Percentiles rank a stretch among this genome's conserved stretches.
phyloP scores from a whole-genome alignment of 1,139 yeast genomes.

The Magnusiomyces suaveolens region DNA sequence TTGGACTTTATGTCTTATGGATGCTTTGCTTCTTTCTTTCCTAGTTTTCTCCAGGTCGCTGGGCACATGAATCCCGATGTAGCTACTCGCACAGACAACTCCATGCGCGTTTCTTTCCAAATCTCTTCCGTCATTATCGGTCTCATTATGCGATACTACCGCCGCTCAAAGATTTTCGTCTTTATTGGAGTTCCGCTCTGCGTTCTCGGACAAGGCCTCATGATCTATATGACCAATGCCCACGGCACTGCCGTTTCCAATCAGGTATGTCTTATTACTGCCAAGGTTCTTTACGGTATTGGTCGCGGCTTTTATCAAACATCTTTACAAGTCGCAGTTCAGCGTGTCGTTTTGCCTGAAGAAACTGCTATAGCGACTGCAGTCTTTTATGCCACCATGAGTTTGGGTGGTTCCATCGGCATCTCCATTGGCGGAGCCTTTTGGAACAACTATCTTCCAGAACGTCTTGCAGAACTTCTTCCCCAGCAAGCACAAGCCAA shows the following conservation, averaged over 20 bases:
- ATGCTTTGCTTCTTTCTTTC: slow-evolving; percentile 11
- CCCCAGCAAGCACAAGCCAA: slow-evolving; percentile 14
- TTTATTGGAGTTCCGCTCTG: slow-evolving; percentile 13
- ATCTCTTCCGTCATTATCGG: slow-evolving; percentile 14
- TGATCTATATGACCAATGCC: slow-evolving; percentile 12
- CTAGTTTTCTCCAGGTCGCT: slow-evolving; percentile 14
- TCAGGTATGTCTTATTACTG: slow-evolving; percentile 15
- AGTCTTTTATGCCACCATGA: slow-evolving; percentile 19
- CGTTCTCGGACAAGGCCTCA: slow-evolving; percentile 14
- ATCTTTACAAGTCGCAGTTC: slow-evolving; percentile 20
- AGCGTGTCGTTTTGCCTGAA: slow-evolving; percentile 17
- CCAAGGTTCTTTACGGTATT: slow-evolving; percentile 19
- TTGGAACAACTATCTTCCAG: slow-evolving; percentile 24
- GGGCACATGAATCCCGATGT: slow-evolving; percentile 10
- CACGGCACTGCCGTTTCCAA: slow-evolving; percentile 1
- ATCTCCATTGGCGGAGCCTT: slow-evolving; percentile 28
- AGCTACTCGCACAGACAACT: slow-evolving; percentile 13
- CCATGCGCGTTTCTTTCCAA: slow-evolving; percentile 13
- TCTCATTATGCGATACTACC: slow-evolving; percentile 11
- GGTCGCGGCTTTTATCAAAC: slow-evolving; percentile 21
- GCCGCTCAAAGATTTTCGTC: slow-evolving; percentile 9
- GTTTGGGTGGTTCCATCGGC: slow-evolving; percentile 30
- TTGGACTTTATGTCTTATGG: slow-evolving; percentile 12
- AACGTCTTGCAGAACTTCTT: slow-evolving; percentile 16
- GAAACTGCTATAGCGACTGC: slow-evolving; percentile 22